Conservation (phyloP, 495 filamentous ascomycete genomes). For the Extremus antarcticus region DNA sequence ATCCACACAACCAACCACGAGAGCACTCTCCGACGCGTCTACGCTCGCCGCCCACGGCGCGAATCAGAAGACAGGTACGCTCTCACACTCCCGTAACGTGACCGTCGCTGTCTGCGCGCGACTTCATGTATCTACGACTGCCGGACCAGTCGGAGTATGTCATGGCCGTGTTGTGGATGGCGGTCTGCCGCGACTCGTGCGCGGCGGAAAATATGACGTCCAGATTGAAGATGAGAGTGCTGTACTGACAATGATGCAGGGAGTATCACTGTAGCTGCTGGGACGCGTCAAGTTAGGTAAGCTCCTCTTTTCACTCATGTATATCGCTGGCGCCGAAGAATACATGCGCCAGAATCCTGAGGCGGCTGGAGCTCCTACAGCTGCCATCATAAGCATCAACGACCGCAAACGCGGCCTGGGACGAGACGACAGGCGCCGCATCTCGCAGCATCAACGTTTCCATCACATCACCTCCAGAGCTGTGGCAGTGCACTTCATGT, state of each 20-base stretch:
- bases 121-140: no score
- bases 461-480: not conserved
- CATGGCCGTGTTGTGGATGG: not conserved
- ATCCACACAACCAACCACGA: not conserved
- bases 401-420: not conserved
- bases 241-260: not conserved
- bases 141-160: no score
- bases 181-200: not conserved
- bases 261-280: not conserved
- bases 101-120: not conserved
- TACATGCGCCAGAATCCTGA: not conserved
- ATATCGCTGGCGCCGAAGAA: not conserved
- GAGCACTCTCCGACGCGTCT: not conserved
- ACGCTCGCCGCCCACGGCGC: not conserved
- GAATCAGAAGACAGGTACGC: not conserved
- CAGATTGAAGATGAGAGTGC: not conserved
- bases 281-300: not conserved
- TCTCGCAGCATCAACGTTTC: not conserved
- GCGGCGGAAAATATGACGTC: not conserved
- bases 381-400: not conserved
- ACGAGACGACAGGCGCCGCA: not conserved
- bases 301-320: not conserved
- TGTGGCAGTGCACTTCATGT: not conserved
- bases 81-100: not conserved
- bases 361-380: not conserved